Percentiles rank a stretch among this genome's conserved stretches.
These are phyloP conservation scores for Leccinum imitatum DNA, from an alignment of 768 basidiomycete genomes.

Conservation along the genomic window DNA sequence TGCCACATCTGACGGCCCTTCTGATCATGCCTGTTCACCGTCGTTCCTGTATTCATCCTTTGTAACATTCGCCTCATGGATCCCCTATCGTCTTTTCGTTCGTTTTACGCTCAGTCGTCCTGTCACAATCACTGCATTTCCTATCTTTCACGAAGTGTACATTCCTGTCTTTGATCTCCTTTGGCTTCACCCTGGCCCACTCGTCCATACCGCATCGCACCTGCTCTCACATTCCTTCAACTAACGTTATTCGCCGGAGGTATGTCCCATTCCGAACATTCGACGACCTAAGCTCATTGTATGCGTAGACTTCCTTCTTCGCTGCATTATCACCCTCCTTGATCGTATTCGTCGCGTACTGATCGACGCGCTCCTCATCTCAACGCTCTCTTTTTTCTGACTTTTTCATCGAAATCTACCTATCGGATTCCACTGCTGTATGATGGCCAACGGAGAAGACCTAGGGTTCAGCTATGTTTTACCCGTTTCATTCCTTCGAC, in stretches of 20 bases:
- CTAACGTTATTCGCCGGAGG: constrained; percentile 15
- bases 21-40: neutral
- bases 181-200: neutral
- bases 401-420: neutral
- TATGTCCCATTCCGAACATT: constrained; percentile 2
- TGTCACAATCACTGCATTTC: constrained; percentile 1
- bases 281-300: neutral
- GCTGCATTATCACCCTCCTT: constrained; percentile 9
- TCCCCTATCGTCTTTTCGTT: constrained; percentile 8
- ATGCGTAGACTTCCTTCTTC: constrained; percentile 3
- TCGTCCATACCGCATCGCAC: neutral
- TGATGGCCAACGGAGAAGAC: constrained; percentile 2
- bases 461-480: neutral
- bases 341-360: neutral
- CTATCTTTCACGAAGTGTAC: constrained; percentile 3
- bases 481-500: neutral
- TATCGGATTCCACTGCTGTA: neutral
- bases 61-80: neutral
- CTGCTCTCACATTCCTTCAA: constrained; percentile 9
- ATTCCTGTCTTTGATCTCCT: neutral
- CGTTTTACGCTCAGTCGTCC: constrained; percentile 1
- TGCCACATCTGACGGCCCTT: constrained; percentile 2
- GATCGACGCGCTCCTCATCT: neutral
- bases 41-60: constrained; percentile 2
- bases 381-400: constrained; percentile 6